A percentile compares a stretch with the other conserved stretches of the same genome.
Conservation (phyloP, 352 stramenopile species). For the Phytophthora cryptogea region DNA sequence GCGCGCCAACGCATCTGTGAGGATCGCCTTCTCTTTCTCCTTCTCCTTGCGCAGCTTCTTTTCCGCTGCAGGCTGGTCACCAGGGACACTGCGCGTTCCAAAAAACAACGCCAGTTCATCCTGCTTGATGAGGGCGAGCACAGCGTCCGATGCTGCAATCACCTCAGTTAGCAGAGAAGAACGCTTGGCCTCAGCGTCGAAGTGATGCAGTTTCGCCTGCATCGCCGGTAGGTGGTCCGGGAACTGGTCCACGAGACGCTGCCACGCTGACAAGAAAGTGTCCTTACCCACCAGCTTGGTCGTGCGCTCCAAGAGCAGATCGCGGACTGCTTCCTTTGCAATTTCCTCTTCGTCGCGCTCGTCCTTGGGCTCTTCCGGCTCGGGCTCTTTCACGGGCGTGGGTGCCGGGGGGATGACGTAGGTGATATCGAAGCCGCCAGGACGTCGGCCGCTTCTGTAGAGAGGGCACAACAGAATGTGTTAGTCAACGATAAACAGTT, state of each 20-base stretch:
- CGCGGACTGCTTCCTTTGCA: constrained; percentile 73
- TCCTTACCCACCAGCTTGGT: constrained; percentile 74
- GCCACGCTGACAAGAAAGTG: constrained; percentile 58
- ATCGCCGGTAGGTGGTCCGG: constrained; percentile 62
- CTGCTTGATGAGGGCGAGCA: constrained; percentile 65
- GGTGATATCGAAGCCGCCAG: constrained; percentile 69
- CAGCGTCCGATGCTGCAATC: constrained; percentile 54
- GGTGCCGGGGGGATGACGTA: constrained; percentile 76
- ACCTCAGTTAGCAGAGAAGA: constrained; percentile 51
- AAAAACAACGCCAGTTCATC: constrained; percentile 78
- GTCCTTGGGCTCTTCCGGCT: constrained; percentile 70
- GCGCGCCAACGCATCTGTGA: constrained; percentile 68
- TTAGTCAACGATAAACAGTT: not conserved
- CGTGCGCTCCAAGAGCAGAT: constrained; percentile 67
- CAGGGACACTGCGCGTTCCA: constrained; percentile 60
- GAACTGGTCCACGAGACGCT: constrained; percentile 57
- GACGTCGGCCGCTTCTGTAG: constrained; percentile 53
- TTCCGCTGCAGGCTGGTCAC: constrained; percentile 49
- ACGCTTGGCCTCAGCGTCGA: constrained; percentile 63
- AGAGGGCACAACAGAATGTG: constrained; percentile 2
- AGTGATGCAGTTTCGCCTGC: constrained; percentile 76
- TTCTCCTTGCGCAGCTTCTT: constrained; percentile 84
- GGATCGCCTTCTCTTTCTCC: constrained; percentile 67
- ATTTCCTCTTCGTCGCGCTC: constrained; percentile 69
- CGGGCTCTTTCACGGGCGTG: constrained; percentile 59